phyloP scores from a whole-genome alignment of 768 basidiomycete species.

The Hypholoma fasciculare region DNA sequence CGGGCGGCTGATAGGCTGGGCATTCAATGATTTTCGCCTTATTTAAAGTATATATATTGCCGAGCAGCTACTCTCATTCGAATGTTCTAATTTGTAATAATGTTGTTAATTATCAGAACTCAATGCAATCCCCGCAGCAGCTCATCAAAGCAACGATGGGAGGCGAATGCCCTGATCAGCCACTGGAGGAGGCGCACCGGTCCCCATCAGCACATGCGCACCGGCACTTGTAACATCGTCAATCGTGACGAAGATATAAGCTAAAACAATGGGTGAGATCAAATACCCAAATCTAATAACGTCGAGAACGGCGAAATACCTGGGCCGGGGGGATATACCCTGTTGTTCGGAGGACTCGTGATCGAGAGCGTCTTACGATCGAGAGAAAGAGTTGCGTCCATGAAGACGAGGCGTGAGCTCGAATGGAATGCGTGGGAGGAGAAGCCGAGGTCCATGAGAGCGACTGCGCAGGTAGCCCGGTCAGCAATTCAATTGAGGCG shows the following conservation, averaged over 20 bases:
- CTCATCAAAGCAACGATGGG: neutral
- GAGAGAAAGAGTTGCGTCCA: constrained; percentile 28
- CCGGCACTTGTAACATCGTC: constrained; percentile 37
- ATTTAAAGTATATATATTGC: no score
- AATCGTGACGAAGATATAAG: constrained; percentile 27
- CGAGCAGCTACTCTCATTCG: no score
- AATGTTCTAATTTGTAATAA: no score
- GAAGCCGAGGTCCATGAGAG: constrained; percentile 11
- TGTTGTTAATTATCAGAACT: no score
- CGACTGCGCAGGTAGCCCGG: neutral
- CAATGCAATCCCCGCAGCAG: neutral
- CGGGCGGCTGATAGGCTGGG: no score
- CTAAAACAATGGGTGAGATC: constrained; percentile 5
- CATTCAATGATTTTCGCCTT: no score
- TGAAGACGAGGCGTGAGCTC: constrained; percentile 34
- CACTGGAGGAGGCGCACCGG: constrained; percentile 36
- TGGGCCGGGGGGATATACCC: constrained; percentile 38
- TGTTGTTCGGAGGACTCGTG: constrained; percentile 29
- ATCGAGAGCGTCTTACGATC: constrained; percentile 30
- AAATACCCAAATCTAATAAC: neutral
- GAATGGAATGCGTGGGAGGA: constrained; percentile 23
- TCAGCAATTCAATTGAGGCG: neutral
- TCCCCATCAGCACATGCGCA: constrained; percentile 35
- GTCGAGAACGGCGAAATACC: constrained; percentile 15
- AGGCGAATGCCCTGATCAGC: constrained; percentile 24